These are phyloP conservation scores for Diplocarpon rosae DNA, from an alignment of 2,329 filamentous ascomycete species.

Conservation along the genomic window DNA sequence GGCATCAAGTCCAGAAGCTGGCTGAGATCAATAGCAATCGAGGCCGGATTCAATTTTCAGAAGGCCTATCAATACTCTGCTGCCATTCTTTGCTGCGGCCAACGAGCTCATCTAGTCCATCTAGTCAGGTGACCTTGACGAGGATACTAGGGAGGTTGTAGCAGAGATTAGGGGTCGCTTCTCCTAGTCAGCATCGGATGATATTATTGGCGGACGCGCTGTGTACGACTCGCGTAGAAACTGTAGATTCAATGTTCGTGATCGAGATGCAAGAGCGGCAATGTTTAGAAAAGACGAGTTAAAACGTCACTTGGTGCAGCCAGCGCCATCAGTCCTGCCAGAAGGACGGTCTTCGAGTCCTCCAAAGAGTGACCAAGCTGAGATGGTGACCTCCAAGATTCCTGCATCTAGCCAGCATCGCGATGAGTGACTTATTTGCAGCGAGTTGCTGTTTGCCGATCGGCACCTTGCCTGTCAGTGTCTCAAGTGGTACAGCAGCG, in stretches of 20 bases:
- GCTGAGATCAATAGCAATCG: no score
- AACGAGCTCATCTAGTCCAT: no score
- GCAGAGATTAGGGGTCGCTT: no score
- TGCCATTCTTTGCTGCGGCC: no score
- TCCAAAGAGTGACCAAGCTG: not conserved
- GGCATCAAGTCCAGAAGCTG: no score
- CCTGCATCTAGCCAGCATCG: conserved; percentile 6
- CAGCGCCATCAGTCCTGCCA: not conserved
- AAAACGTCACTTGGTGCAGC: not conserved
- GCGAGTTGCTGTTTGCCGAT: conserved; percentile 2
- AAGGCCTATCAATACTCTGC: no score
- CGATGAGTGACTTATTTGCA: conserved; percentile 11
- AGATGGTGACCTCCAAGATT: not conserved
- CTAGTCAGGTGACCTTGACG: no score
- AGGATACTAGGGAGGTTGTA: no score
- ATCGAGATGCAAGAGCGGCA: conserved; percentile 2
- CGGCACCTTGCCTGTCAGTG: conserved; percentile 17
- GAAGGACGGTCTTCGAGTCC: conserved; percentile 9
- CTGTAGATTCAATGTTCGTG: not conserved
- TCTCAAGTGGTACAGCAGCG: not conserved
- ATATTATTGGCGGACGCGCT: conserved; percentile 7
- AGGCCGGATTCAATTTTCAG: no score
- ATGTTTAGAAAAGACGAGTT: not conserved
- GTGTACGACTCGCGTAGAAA: conserved; percentile 6
- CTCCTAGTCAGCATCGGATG: conserved; percentile 1